phyloP scores from a whole-genome alignment of 1,284 basidiomycete species.

The Heterobasidion irregulare region DNA sequence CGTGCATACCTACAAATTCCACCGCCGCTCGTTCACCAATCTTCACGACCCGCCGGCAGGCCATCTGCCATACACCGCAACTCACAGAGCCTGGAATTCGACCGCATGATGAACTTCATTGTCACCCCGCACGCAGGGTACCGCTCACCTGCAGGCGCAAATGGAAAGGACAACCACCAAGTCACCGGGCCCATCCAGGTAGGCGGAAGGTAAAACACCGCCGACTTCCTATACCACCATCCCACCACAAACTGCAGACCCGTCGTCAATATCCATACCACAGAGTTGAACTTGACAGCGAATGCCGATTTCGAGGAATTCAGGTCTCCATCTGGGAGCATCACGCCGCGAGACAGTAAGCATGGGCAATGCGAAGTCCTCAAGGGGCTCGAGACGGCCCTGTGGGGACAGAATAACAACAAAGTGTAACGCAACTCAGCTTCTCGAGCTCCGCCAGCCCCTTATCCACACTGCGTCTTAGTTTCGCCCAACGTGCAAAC shows the following conservation, averaged over 20 bases:
- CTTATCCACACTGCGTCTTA: constrained; percentile 88
- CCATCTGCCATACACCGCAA: constrained; percentile 87
- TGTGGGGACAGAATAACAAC: neutral
- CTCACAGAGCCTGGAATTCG: constrained; percentile 67
- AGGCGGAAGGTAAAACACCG: constrained; percentile 87
- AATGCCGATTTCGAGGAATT: constrained; percentile 61
- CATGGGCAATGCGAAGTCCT: neutral
- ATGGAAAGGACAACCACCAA: constrained; percentile 80
- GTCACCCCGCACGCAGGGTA: neutral
- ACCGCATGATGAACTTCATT: neutral
- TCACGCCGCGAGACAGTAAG: neutral
- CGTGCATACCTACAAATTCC: constrained; percentile 28
- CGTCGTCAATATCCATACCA: constrained; percentile 78
- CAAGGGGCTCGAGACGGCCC: neutral
- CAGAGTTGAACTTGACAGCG: constrained; percentile 62
- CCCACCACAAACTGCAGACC: constrained; percentile 77
- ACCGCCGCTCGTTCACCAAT: constrained; percentile 62
- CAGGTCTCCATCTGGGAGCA: constrained; percentile 57
- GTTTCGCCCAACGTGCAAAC: constrained; percentile 98
- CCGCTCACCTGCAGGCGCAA: constrained; percentile 62
- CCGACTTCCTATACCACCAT: constrained; percentile 81
- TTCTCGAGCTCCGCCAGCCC: constrained; percentile 90
- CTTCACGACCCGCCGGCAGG: constrained; percentile 72
- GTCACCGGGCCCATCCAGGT: constrained; percentile 82
- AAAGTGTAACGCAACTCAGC: constrained; percentile 57